Evolutionary conservation across 140 eudicot species (phyloP), one percentile per base, ranked within the genome.

Genomic region (Ambrosia hybrid): DNA sequence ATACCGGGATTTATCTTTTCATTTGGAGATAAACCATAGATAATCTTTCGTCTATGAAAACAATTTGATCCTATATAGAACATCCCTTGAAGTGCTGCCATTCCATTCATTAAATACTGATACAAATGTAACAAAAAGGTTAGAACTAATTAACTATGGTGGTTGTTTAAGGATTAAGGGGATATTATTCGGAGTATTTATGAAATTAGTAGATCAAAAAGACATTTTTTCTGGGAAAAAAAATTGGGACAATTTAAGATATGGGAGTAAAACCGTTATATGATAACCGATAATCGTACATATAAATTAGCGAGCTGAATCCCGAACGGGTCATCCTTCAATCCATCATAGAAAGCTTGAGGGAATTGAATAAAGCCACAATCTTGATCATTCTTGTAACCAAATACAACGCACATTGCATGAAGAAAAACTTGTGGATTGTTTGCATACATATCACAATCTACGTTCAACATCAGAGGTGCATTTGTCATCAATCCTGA

Each of bases 11-110:
- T 73, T 39, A 9, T 37, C 57, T 34, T 46, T n/a, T 84, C 79
- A 46, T 73, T 55, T 6, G 87, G 89, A 15, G 76, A 79, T 60
- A 68, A 66, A 16, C 92, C 89, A 51, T 87, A 87, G 13, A 87
- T 83, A 67, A 82, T 85, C 68, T 81, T 81, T 63, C 92, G 76
- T 76, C 82, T 79, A 15, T 83, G 89, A 38, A 87, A 78, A 71
- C 92, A 87, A 67, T 84, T 84, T 17, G 89, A 79, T 65, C 89
- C 92, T 1, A 1, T 70, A 10, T 87, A 87, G 6, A 84, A 33
- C 9, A 74, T 21, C 59, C 92, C 92, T 81, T 87, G 92, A 64
- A 79, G 36, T 56, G 76, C 75, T 1, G 66, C 14, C 16, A 86
- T 2, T 76, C 89, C 89, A 12, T 46, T 48, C 6, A 36, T 59